Percentiles rank a stretch among this genome's conserved stretches.
Evolutionary conservation across 768 basidiomycete genomes (phyloP).

Genomic region (Peribolospora baueri): DNA sequence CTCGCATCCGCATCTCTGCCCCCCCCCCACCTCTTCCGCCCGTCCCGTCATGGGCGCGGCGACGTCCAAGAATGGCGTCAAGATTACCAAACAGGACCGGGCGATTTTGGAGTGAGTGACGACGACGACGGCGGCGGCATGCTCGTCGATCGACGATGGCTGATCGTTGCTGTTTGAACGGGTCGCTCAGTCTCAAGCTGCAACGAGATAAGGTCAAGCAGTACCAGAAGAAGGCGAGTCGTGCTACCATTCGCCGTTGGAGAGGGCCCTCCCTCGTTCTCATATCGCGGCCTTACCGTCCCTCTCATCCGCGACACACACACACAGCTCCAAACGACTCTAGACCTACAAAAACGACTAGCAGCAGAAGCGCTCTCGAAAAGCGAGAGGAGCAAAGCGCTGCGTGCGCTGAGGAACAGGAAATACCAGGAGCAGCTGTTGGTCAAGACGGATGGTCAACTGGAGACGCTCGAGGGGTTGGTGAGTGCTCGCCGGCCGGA

Average conservation of each 20-base stretch:
- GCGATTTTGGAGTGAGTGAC: conserved; percentile 75
- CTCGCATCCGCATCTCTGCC: no score
- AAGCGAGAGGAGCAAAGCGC: conserved; percentile 66
- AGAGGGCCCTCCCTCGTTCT: not conserved
- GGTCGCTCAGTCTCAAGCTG: conserved; percentile 49
- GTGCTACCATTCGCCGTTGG: not conserved
- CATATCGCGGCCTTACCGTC: not conserved
- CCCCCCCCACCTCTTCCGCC: not conserved
- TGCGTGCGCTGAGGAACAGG: conserved; percentile 62
- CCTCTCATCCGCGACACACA: not conserved
- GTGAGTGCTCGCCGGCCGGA: conserved; percentile 25
- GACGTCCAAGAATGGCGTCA: conserved; percentile 28
- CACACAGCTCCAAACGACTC: conserved; percentile 51
- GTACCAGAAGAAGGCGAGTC: conserved; percentile 70
- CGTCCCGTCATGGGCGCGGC: conserved; percentile 15
- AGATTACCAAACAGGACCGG: conserved; percentile 75
- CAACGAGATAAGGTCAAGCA: conserved; percentile 88
- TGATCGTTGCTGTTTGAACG: not conserved
- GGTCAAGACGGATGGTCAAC: conserved; percentile 63
- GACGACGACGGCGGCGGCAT: not conserved
- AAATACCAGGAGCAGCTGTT: conserved; percentile 85
- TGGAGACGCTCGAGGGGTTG: conserved; percentile 68
- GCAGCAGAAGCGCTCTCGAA: conserved; percentile 55
- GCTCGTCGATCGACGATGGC: not conserved
- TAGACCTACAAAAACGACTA: conserved; percentile 70